Conservation (phyloP, 192 early-diverging fungal species). For the Backusella sp. region DNA sequence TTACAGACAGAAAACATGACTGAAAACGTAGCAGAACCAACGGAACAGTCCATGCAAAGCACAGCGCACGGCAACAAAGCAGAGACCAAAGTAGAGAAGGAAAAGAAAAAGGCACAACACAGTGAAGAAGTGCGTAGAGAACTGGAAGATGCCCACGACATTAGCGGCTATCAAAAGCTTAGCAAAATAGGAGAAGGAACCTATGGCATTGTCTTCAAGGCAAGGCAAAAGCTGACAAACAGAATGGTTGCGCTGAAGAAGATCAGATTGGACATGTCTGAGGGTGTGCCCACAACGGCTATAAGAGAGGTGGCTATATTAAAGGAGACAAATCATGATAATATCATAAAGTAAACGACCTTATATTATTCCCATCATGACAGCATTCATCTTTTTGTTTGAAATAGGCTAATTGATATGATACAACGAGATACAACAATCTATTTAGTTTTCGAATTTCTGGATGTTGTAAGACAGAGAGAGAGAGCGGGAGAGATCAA, state of each 20-base stretch:
- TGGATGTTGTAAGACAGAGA: conserved; percentile 72
- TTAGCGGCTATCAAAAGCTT: conserved; percentile 66
- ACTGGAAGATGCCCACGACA: conserved; percentile 8
- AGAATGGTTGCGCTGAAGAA: conserved; percentile 74
- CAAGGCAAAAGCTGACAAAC: conserved; percentile 51
- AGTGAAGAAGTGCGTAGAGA: conserved; percentile 3
- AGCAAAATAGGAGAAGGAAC: conserved; percentile 85
- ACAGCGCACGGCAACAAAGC: neutral
- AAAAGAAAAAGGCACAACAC: neutral
- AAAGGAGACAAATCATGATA: conserved; percentile 68
- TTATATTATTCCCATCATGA: neutral
- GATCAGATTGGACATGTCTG: conserved; percentile 64
- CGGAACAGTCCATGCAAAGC: neutral
- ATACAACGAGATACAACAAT: conserved; percentile 85
- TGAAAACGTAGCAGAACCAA: neutral
- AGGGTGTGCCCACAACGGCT: conserved; percentile 71
- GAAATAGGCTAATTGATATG: conserved; percentile 81
- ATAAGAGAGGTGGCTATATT: conserved; percentile 79
- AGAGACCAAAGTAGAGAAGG: neutral
- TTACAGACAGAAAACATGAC: neutral
- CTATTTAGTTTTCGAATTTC: conserved; percentile 94
- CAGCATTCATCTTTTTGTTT: neutral
- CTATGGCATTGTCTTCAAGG: conserved; percentile 83
- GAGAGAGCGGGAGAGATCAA: neutral
- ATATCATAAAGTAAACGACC: conserved; percentile 56